Conservation (phyloP, 495 filamentous ascomycete genomes). For the Hypoxylon rickii region DNA sequence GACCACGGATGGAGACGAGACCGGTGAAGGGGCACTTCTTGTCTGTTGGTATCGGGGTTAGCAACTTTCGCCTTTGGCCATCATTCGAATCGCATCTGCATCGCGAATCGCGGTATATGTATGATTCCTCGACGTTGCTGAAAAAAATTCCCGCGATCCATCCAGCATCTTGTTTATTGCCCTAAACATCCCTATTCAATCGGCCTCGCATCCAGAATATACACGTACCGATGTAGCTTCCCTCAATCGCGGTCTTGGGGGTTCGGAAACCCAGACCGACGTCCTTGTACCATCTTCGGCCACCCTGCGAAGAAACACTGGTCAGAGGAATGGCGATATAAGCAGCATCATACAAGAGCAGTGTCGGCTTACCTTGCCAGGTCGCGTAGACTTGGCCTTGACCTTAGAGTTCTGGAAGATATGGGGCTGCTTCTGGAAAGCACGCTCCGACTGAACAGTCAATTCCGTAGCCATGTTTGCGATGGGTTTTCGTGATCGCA, state of each 20-base stretch:
- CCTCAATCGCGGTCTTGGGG: slow-evolving; percentile 96
- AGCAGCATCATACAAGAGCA: background rate
- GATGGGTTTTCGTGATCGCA: slow-evolving; percentile 52
- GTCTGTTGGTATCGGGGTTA: slow-evolving; percentile 61
- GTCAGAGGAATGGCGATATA: background rate
- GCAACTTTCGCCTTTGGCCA: slow-evolving; percentile 6
- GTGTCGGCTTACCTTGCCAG: slow-evolving; percentile 65
- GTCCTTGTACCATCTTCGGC: slow-evolving; percentile 99
- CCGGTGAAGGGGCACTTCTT: slow-evolving; percentile 99
- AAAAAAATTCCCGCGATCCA: background rate
- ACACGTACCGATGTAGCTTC: slow-evolving; percentile 95
- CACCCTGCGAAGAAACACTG: slow-evolving; percentile 40
- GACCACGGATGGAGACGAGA: slow-evolving; percentile 96
- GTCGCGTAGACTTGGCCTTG: slow-evolving; percentile 80
- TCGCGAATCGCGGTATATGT: background rate
- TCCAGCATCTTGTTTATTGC: background rate
- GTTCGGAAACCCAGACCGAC: slow-evolving; percentile 98
- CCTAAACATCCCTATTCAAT: background rate
- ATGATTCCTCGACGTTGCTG: background rate
- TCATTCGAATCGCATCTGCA: background rate
- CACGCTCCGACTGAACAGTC: slow-evolving; percentile 96
- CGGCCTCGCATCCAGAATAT: slow-evolving; percentile 10
- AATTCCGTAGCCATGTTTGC: slow-evolving; percentile 97
- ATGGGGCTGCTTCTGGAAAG: slow-evolving; percentile 99
- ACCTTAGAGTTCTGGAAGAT: slow-evolving; percentile 97